Evolutionary conservation across 148 eudicot genomes (phyloP), one percentile per base, ranked within the genome.

Genomic region (Dianthus caryophyllus): DNA sequence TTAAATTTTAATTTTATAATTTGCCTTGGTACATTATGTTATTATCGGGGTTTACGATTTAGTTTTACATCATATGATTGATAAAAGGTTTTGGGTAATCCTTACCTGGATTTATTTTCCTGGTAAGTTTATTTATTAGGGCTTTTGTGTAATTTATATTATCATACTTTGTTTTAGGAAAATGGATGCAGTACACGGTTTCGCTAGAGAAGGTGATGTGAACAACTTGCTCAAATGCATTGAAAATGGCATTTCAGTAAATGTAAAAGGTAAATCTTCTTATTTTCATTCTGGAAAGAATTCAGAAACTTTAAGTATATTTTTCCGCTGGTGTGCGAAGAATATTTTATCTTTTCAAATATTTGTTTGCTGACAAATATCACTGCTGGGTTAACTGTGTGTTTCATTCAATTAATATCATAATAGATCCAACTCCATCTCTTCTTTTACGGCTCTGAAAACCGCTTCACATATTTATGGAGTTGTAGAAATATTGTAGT

Each of bases 151-250:
- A 46, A 47, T 20, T 47, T 49, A 52, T 64, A 33, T n/a, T n/a
- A 24, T 73, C 25, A 52, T 46, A 25, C 33, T 36, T 3, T 65
- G 12, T 66, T 73, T 14, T 83, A 90, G 97, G 79, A 81, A 86
- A 81, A 71, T 90, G 89, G 97, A 95, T 73, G 99, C 87, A 7
- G 79, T 88, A 51, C 99, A 95, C 80, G 88, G 77, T 52, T 95
- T 86, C 77, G 99, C 96, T 27, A 83, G 99, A 72, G 99, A 90
- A 76, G 97, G 99, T 63, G 97, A 95, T 64, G 75, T 75, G 17
- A 85, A 77, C 57, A 88, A 82, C 71, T 73, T 90, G 85, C 80
- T 82, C 60, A 90, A 85, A 80, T 83, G 97, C 78, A 79, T 88
- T 41, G 88, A 81, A 69, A 81, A 73, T 76, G 97, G 93, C 58